Conservation (phyloP, 2,329 filamentous ascomycete genomes). For the Phoma herbarum region DNA sequence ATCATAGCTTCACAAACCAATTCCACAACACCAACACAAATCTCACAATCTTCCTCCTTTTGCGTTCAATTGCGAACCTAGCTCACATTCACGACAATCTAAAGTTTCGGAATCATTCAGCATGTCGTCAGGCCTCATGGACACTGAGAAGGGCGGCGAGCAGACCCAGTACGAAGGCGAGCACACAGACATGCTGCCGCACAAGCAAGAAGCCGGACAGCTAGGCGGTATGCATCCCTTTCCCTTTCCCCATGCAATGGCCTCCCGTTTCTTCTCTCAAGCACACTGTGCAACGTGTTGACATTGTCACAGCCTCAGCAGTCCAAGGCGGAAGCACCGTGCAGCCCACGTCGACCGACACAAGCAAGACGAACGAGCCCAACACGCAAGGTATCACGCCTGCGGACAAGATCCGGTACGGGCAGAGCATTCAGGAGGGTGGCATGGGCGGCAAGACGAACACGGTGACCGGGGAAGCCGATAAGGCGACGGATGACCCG, state of each 20-base stretch:
- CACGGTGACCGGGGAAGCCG: conserved; percentile 45
- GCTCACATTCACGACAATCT: too few relatives aligned
- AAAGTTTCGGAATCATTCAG: too few relatives aligned
- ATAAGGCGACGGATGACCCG: conserved; percentile 51
- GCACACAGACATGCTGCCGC: conserved; percentile 59
- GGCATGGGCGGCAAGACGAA: conserved; percentile 64
- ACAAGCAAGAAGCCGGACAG: conserved; percentile 65
- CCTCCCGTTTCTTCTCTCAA: neutral
- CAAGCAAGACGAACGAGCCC: conserved; percentile 43
- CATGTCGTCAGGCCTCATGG: conserved; percentile 66
- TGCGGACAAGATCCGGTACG: conserved; percentile 64
- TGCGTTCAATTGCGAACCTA: too few relatives aligned
- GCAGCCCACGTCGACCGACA: conserved; percentile 37
- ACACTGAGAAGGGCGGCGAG: conserved; percentile 68
- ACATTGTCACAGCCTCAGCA: conserved; percentile 20
- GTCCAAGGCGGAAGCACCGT: conserved; percentile 25
- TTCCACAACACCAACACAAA: conserved; percentile 4
- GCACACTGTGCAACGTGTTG: conserved; percentile 11
- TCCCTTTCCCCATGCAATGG: neutral
- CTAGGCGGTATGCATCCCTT: conserved; percentile 57
- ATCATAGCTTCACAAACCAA: conserved; percentile 22
- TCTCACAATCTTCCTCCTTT: too few relatives aligned
- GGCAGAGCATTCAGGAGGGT: conserved; percentile 64
- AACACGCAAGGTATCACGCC: conserved; percentile 52
- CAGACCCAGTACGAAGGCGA: conserved; percentile 69